Base-by-base conservation (phyloP, 2,329 filamentous ascomycete species). In the Rhynchosporium agropyri region DNA sequence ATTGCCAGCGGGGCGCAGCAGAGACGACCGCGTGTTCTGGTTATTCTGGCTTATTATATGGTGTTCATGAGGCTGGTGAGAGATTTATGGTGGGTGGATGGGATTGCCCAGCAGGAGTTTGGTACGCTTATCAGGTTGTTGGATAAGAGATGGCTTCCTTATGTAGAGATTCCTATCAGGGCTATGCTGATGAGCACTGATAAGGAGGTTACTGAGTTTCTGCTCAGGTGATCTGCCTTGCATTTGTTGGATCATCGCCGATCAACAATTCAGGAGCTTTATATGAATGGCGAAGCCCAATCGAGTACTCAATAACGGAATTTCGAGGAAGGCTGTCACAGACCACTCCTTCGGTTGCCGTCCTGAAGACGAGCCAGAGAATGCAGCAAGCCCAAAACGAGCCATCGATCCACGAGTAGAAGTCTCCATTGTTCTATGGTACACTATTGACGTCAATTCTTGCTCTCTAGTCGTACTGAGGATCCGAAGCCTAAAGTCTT, bases 31-130 rank as follows among this genome's bases (percentile, higher is more conserved):
- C 58, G 68, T 36, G 65, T 64, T 9, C 63, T 68, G 9, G 43
- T 70, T 1, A 62, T 70, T 42, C n/a, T 68, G 38, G 63, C 66
- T 1, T 63, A 66, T 59, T 70, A 67, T 31, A 53, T 70, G 38
- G n/a, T 63, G 3, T 70, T 70, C 42, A 57, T 63, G n/a, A 67
- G 68, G 31, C 26, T 68, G 5, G 57, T 63, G 10, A 63, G 54
- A 33, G 56, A 50, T 28, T 31, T 69, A 12, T 70, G 68, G 68
- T 70, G 68, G 68, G 54, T 65, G 15, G 58, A 68, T 45, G 62
- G 63, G 3, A 60, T 68, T 10, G 51, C 65, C 4, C 61, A 67
- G 36, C 62, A 62, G 4, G 68, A 70, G 28, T 64, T 70, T 28
- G 53, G 48, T 3, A 58, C 49, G 4, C 63, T 70, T 45, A 28